These are phyloP conservation scores for Pestalotiopsis fici DNA, from an alignment of 2,329 filamentous ascomycete genomes.

Conservation along the genomic window DNA sequence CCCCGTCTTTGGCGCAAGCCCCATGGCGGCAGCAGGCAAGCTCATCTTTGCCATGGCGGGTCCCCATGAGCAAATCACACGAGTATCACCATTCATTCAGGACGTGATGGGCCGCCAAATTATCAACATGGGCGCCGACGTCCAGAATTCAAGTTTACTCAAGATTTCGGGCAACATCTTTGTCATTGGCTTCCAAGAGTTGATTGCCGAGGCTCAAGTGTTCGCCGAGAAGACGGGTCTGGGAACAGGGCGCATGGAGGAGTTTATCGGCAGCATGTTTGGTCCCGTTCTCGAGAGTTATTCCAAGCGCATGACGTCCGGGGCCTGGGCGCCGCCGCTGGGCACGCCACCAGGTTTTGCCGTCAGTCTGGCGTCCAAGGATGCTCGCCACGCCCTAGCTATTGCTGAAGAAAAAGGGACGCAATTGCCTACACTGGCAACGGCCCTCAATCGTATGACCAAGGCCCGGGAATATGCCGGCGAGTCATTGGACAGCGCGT, in stretches of 20 bases:
- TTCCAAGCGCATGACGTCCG: constrained; percentile 70
- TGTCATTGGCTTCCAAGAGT: constrained; percentile 78
- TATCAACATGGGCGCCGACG: constrained; percentile 45
- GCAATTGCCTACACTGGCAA: constrained; percentile 63
- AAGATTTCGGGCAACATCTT: constrained; percentile 90
- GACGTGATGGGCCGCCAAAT: constrained; percentile 65
- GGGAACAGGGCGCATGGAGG: constrained; percentile 68
- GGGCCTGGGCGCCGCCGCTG: constrained; percentile 71
- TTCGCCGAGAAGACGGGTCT: constrained; percentile 81
- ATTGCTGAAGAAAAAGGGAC: constrained; percentile 66
- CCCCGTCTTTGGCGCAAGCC: constrained; percentile 65
- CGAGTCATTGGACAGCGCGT: constrained; percentile 55
- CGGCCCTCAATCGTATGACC: constrained; percentile 24
- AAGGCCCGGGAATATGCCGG: constrained; percentile 66
- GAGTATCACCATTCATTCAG: constrained; percentile 63
- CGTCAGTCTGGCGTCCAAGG: constrained; percentile 75
- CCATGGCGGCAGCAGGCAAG: constrained; percentile 63
- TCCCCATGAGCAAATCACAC: constrained; percentile 53
- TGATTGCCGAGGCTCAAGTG: constrained; percentile 75
- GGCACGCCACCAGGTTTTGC: constrained; percentile 80
- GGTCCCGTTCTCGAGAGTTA: constrained; percentile 77
- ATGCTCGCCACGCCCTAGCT: constrained; percentile 71
- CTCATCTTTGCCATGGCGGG: constrained; percentile 70
- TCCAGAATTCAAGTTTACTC: constrained; percentile 35
- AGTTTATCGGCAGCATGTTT: constrained; percentile 73